Percentiles rank a stretch among this genome's conserved stretches.
phyloP scores from a whole-genome alignment of 2,329 filamentous ascomycete genomes.

The Fusarium veterinarium region DNA sequence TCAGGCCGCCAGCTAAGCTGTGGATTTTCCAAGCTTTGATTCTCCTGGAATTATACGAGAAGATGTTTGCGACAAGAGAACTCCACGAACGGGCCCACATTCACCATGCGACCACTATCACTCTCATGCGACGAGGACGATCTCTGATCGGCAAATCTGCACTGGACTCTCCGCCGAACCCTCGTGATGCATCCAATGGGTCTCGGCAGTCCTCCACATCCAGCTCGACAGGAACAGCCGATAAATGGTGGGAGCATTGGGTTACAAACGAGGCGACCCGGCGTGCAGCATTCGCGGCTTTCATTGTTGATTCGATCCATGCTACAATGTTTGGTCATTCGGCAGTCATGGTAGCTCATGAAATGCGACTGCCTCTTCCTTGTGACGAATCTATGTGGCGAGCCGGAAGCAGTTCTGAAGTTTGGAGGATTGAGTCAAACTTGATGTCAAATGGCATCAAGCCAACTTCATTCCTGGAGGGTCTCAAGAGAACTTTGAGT shows the following conservation, averaged over 20 bases:
- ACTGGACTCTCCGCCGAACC: conserved; percentile 83
- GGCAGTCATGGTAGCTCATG: conserved; percentile 95
- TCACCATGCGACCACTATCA: conserved; percentile 94
- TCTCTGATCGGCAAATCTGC: conserved; percentile 89
- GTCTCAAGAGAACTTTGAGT: conserved; percentile 88
- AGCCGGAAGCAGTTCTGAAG: conserved; percentile 87
- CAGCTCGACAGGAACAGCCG: conserved; percentile 73
- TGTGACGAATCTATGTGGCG: conserved; percentile 95
- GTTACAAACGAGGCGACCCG: conserved; percentile 93
- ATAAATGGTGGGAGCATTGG: conserved; percentile 97
- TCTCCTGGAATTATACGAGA: conserved; percentile 92
- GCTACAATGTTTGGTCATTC: conserved; percentile 98
- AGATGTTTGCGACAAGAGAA: conserved; percentile 94
- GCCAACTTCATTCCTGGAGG: conserved; percentile 88
- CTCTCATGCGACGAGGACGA: conserved; percentile 92
- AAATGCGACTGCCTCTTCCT: conserved; percentile 89
- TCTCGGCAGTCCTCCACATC: conserved; percentile 72
- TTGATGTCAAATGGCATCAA: conserved; percentile 85
- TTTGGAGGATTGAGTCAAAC: conserved; percentile 83
- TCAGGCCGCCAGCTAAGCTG: conserved; percentile 89
- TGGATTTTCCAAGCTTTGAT: conserved; percentile 96
- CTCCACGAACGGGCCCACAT: conserved; percentile 96
- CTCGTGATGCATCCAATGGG: conserved; percentile 67
- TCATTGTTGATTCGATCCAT: conserved; percentile 94
- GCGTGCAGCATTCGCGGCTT: conserved; percentile 91